A percentile compares a stretch with the other conserved stretches of the same genome.
Evolutionary conservation across 2,329 filamentous ascomycete species (phyloP).

Genomic region (Drechslerella coelobrocha): DNA sequence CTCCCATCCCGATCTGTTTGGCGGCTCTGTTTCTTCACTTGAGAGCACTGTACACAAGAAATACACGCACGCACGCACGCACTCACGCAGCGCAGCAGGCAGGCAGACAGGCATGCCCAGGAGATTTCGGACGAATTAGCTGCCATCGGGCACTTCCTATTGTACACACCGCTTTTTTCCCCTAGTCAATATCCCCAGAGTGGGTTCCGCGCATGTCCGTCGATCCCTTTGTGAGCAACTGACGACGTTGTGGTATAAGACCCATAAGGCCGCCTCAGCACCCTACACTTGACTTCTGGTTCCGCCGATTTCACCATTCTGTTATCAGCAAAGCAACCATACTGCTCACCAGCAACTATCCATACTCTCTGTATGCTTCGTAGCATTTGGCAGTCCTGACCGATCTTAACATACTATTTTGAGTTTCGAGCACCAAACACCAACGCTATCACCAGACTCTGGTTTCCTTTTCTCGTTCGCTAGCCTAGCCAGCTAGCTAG

Average conservation of each 20-base stretch:
- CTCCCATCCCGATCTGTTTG: neutral
- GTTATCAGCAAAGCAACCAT: slow-evolving; percentile 42
- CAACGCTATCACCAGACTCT: neutral
- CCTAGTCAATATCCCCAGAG: slow-evolving; percentile 11
- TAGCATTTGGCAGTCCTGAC: neutral
- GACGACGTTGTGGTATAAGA: slow-evolving; percentile 43
- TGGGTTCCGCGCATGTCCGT: slow-evolving; percentile 40
- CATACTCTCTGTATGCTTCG: neutral
- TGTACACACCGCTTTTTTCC: slow-evolving; percentile 12
- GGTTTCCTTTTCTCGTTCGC: neutral
- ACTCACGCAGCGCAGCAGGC: too few relatives aligned
- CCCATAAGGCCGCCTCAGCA: slow-evolving; percentile 45
- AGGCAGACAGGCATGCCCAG: too few relatives aligned
- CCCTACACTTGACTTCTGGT: slow-evolving; percentile 23
- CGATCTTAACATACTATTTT: neutral
- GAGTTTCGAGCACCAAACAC: neutral
- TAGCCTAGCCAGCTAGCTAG: slow-evolving; percentile 1
- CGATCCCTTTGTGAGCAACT: slow-evolving; percentile 39
- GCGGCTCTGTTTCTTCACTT: too few relatives aligned
- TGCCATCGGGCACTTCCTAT: slow-evolving; percentile 28
- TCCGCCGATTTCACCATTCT: slow-evolving; percentile 43
- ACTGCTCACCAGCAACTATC: slow-evolving; percentile 19
- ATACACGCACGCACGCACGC: neutral
- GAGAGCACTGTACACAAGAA: too few relatives aligned
- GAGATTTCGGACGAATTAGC: slow-evolving; percentile 25